Evolutionary conservation across 768 basidiomycete genomes (phyloP).

Genomic region (Lyophyllum atratum): DNA sequence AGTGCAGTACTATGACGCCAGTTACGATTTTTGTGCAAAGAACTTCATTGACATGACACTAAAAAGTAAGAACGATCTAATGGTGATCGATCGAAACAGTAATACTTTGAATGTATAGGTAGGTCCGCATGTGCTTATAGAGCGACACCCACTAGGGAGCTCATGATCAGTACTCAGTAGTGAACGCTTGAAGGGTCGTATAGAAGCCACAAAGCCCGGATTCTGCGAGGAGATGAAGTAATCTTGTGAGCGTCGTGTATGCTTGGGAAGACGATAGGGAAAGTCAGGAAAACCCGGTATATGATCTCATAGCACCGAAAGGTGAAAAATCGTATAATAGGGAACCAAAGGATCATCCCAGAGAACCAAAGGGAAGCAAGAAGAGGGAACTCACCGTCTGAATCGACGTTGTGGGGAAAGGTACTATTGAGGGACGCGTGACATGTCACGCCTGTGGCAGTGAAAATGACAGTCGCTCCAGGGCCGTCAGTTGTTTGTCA

Average conservation of each 20-base stretch:
- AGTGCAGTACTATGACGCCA: too few species aligned
- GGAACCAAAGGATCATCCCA: slow-evolving; percentile 57
- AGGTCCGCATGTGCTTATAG: too few species aligned
- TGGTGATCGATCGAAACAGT: too few species aligned
- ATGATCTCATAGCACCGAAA: slow-evolving; percentile 38
- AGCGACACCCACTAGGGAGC: too few species aligned
- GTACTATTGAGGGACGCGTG: slow-evolving; percentile 8
- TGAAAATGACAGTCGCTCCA: slow-evolving; percentile 1
- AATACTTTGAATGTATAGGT: too few species aligned
- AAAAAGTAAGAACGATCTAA: too few species aligned
- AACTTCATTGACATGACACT: too few species aligned
- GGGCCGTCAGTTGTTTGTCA: slow-evolving; percentile 14
- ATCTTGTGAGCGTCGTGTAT: neutral
- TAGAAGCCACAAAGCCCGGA: too few species aligned
- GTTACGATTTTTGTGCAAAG: too few species aligned
- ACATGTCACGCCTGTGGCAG: slow-evolving; percentile 4
- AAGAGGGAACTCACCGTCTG: slow-evolving; percentile 22
- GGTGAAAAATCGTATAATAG: slow-evolving; percentile 56
- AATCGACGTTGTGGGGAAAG: slow-evolving; percentile 12
- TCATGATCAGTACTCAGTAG: too few species aligned
- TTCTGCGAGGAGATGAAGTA: neutral
- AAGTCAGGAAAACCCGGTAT: slow-evolving; percentile 47
- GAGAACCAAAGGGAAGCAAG: neutral
- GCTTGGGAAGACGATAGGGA: neutral
- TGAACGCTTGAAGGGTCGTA: too few species aligned